Conservation (phyloP, 768 basidiomycete genomes). For the Lentinula edodes region DNA sequence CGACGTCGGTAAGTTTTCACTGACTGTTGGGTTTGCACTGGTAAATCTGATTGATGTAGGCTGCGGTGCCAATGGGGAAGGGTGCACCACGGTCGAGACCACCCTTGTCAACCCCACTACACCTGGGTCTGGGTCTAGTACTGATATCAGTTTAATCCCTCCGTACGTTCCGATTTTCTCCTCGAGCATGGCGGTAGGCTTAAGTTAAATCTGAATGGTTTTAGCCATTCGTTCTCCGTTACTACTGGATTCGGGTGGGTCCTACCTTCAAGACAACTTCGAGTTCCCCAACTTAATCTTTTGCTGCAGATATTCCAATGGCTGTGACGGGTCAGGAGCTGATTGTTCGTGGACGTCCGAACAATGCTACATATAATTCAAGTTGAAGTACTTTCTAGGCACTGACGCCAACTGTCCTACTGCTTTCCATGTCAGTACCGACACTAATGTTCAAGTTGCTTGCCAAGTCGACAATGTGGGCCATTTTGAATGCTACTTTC, state of each 20-base stretch:
- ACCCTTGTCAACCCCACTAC: constrained; percentile 26
- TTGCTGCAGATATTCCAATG: constrained; percentile 19
- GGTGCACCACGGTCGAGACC: constrained; percentile 28
- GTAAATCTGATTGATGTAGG: constrained; percentile 12
- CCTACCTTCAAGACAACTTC: not conserved
- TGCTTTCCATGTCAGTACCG: constrained; percentile 23
- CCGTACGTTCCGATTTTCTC: constrained; percentile 17
- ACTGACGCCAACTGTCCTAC: constrained; percentile 21
- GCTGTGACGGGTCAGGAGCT: constrained; percentile 20
- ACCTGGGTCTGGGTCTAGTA: constrained; percentile 29
- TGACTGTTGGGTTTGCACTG: not conserved
- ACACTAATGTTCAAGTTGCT: constrained; percentile 25
- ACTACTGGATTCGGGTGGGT: constrained; percentile 26
- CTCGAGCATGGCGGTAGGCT: not conserved
- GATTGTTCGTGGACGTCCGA: constrained; percentile 16
- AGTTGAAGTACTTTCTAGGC: constrained; percentile 14
- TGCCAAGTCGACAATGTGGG: constrained; percentile 26
- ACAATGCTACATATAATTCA: no score
- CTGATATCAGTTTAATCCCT: constrained; percentile 28
- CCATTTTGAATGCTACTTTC: not conserved
- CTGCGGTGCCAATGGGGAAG: constrained; percentile 31
- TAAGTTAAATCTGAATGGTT: not conserved
- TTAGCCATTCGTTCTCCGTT: constrained; percentile 28
- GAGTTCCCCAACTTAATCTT: not conserved
- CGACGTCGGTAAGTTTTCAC: not conserved